Conservation (phyloP, 192 early-diverging fungal genomes). For the Gamsiella multidivaricata region DNA sequence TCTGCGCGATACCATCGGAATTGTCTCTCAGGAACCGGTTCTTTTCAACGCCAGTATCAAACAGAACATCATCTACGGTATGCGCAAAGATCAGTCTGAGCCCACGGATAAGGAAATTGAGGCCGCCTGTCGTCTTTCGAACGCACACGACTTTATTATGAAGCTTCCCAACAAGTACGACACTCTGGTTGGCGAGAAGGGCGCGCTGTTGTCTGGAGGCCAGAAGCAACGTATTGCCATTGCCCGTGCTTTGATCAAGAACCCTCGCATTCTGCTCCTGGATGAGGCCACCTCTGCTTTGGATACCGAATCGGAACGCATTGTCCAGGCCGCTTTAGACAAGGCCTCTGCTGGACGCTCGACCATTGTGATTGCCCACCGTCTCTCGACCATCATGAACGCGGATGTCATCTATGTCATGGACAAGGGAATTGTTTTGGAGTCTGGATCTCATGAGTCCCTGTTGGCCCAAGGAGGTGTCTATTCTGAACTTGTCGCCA, state of each 20-base stretch:
- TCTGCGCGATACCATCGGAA: slow-evolving; percentile 89
- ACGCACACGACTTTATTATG: slow-evolving; percentile 81
- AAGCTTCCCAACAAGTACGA: slow-evolving; percentile 83
- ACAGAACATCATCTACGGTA: slow-evolving; percentile 83
- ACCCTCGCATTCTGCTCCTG: slow-evolving; percentile 86
- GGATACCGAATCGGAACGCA: slow-evolving; percentile 79
- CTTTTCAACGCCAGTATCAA: slow-evolving; percentile 84
- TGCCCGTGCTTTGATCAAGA: slow-evolving; percentile 91
- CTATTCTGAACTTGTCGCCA: slow-evolving; percentile 67
- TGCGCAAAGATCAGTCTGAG: slow-evolving; percentile 56
- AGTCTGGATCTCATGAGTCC: slow-evolving; percentile 77
- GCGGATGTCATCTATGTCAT: slow-evolving; percentile 87
- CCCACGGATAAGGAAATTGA: slow-evolving; percentile 68
- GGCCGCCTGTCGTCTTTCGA: slow-evolving; percentile 72
- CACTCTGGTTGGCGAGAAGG: slow-evolving; percentile 89
- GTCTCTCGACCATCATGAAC: slow-evolving; percentile 85
- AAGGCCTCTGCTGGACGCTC: slow-evolving; percentile 76
- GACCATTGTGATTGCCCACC: slow-evolving; percentile 87
- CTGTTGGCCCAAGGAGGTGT: slow-evolving; percentile 66
- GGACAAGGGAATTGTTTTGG: slow-evolving; percentile 68
- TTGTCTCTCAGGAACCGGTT: slow-evolving; percentile 94
- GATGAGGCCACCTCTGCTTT: slow-evolving; percentile 94
- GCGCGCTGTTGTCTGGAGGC: slow-evolving; percentile 86
- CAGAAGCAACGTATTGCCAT: slow-evolving; percentile 98
- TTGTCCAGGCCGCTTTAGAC: slow-evolving; percentile 86